phyloP scores from a whole-genome alignment of 1,139 yeast genomes.

The Geotrichum reessii region DNA sequence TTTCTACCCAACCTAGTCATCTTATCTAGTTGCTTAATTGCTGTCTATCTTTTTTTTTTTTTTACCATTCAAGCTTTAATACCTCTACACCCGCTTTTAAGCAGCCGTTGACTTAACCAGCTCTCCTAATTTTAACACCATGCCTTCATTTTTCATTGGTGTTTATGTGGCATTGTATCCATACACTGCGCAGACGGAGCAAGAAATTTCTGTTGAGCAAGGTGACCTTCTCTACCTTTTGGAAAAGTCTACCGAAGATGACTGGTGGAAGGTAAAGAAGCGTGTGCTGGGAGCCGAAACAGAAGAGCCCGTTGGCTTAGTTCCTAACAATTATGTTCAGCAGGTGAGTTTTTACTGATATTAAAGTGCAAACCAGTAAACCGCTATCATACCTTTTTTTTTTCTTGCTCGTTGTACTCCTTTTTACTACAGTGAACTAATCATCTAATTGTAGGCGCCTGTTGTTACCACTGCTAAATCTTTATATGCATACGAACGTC shows the following conservation, averaged over 20 bases:
- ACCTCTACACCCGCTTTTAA: neutral
- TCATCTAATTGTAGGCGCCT: constrained; percentile 39
- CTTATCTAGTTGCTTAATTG: neutral
- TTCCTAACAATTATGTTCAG: constrained; percentile 85
- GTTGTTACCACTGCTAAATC: constrained; percentile 56
- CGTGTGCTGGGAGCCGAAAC: constrained; percentile 81
- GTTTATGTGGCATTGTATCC: constrained; percentile 77
- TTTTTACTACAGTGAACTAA: neutral
- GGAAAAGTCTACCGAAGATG: constrained; percentile 83
- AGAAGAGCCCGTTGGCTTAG: constrained; percentile 88
- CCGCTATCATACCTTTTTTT: neutral
- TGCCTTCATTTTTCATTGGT: constrained; percentile 46
- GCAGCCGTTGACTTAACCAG: neutral
- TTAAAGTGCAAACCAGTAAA: neutral
- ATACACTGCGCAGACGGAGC: constrained; percentile 82
- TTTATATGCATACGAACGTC: constrained; percentile 79
- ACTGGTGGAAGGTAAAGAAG: constrained; percentile 98
- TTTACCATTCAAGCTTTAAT: neutral
- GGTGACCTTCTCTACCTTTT: constrained; percentile 76
- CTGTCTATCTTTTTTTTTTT: neutral
- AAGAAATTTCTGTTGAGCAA: constrained; percentile 68
- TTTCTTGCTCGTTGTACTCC: neutral
- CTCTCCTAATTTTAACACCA: constrained; percentile 7
- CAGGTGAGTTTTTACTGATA: constrained; percentile 33
- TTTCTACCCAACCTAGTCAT: neutral